These are phyloP conservation scores for Alternaria gaisen DNA, from an alignment of 2,329 filamentous ascomycete genomes.

Conservation along the genomic window DNA sequence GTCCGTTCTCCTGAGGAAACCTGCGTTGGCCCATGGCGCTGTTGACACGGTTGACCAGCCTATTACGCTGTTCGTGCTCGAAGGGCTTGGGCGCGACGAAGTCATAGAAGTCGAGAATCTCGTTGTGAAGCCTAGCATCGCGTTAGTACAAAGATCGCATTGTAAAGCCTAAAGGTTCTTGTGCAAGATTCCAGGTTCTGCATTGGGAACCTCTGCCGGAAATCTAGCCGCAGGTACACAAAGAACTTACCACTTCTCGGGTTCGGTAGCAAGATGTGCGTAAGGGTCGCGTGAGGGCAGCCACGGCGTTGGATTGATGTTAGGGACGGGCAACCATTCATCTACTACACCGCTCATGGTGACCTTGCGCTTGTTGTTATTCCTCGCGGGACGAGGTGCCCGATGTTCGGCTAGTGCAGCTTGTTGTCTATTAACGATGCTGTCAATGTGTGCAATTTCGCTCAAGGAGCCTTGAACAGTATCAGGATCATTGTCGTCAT, in stretches of 20 bases:
- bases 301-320: constrained; percentile 61
- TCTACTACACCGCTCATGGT: constrained; percentile 54
- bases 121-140: constrained; percentile 77
- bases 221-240: neutral
- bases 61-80: constrained; percentile 77
- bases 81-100: constrained; percentile 80
- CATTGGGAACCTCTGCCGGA: neutral
- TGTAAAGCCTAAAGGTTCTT: neutral
- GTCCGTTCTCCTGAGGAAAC: constrained; percentile 54
- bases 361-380: constrained; percentile 72
- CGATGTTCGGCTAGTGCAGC: constrained; percentile 22
- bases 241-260: constrained; percentile 53
- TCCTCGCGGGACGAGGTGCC: constrained; percentile 16
- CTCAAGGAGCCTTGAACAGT: constrained; percentile 38
- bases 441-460: constrained; percentile 22
- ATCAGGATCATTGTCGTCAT: constrained; percentile 16
- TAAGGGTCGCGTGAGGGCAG: constrained; percentile 56
- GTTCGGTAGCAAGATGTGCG: constrained; percentile 61
- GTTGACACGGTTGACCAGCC: constrained; percentile 75
- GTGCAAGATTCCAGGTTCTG: neutral
- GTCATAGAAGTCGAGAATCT: constrained; percentile 88
- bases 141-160: constrained; percentile 1
- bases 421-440: constrained; percentile 14
- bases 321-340: constrained; percentile 54
- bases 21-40: constrained; percentile 58